Base-by-base conservation (phyloP, 2,329 filamentous ascomycete species). In the Septoria petroselini region DNA sequence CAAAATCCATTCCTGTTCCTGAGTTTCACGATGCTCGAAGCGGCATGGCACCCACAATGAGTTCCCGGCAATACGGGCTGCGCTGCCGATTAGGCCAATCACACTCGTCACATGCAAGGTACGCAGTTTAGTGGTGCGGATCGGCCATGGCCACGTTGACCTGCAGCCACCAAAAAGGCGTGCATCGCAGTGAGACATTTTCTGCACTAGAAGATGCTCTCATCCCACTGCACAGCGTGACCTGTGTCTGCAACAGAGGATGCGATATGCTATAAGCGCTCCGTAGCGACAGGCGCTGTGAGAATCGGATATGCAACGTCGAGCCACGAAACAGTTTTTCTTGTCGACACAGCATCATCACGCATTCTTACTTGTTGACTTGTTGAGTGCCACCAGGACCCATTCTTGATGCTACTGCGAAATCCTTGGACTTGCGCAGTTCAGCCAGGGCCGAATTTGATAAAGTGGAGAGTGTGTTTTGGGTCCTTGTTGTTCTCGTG, bases 91-190 rank as follows among this genome's bases (percentile, higher is more conserved):
- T 12, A 8, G 11, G 21, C 45, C 45, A 48, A 48, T 48, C 45
- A 41, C n/a, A 15, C 17, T 25, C 38, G 19, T 27, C n/a, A 43
- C 39, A 38, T 54, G 56, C 51, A 48, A 58, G 53, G 51, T 27
- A 56, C 55, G 41, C 15, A 44, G 27, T 41, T 49, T 46, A 51
- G 50, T 44, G 25, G 34, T 33, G 34, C 30, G 40, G 35, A 44
- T 50, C 41, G 48, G 15, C 52, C 47, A 34, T 43, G 18, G 42
- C 43, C 52, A 51, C 52, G 43, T 44, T 46, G 52, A 44, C 48
- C 44, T 54, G 44, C 48, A 54, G 48, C 39, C 52, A 52, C 48
- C n/a, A n/a, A n/a, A 44, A 19, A 51, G 11, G 2, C 18, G 34
- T 14, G 35, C 46, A 15, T 42, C 27, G 37, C 23, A 21, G 33